Base-by-base conservation (phyloP, 768 basidiomycete genomes). In the Mycena haematopus region DNA sequence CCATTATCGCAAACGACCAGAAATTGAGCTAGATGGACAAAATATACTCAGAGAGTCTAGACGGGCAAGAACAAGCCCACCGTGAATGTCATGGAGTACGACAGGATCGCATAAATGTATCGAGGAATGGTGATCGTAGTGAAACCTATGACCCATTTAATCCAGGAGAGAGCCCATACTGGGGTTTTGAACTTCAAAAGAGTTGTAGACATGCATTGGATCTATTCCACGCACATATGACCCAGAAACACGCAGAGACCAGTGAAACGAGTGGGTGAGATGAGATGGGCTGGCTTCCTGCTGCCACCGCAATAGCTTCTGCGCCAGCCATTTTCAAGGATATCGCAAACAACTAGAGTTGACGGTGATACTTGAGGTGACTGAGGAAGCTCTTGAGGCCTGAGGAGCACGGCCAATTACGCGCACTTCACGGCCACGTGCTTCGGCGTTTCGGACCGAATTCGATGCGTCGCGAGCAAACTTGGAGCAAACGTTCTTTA, bases 1-100 rank as follows among this genome's bases (percentile, higher is more conserved):
- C 92, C 11, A 96, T 82, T 63, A 90, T 80, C 7, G 90, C 89
- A 67, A 98, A 90, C 45, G 91, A 92, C 84, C 93, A 95, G 75
- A 97, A 97, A 68, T 93, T 93, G 49, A 99, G 84, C 87, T 96
- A 44, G 21, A 59, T 24, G 29, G 52, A n/a, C 25, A 9, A 42
- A 42, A 42, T 42, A 5, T 19, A 52, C 50, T 62, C 7, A 57
- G 62, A 57, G 63, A 56, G 35, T 24, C 31, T 33, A 19, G 51
- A 65, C 27, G 11, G 50, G 13, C 2, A 6, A 38, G 59, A 42
- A 24, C 29, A 25, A 15, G 70, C 86, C 50, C 71, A 93, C 93
- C 58, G 92, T 94, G 66, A 95, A 79, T 1, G 93, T 95, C 85
- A 95, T 88, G 6, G 93, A 93, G 72, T 94, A 95, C 13, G 92